Percentiles rank a stretch among this genome's conserved stretches.
Evolutionary conservation across 805 yeast genomes (phyloP).

Genomic region (Wickerhamiella musiphila): DNA sequence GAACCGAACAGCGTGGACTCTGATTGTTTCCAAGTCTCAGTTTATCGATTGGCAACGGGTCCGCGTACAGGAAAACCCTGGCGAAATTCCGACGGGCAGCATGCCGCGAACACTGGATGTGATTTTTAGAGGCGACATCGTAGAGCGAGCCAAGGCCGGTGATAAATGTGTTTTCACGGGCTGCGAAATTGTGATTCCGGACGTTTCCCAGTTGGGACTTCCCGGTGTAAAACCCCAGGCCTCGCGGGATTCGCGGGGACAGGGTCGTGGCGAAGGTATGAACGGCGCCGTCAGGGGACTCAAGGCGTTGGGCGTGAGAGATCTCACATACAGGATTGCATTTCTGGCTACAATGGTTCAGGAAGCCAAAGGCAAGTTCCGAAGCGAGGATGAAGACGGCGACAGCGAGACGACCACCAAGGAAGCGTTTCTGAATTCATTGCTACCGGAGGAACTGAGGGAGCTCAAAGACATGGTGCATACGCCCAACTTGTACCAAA

Average conservation of each 20-base stretch:
- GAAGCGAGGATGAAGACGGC: conserved; percentile 23
- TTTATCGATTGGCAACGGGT: conserved; percentile 95
- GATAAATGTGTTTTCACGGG: conserved; percentile 90
- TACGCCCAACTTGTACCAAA: conserved; percentile 68
- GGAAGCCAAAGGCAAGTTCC: conserved; percentile 29
- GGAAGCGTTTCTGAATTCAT: conserved; percentile 57
- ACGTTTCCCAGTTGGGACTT: conserved; percentile 77
- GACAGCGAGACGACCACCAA: conserved; percentile 50
- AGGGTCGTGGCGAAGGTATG: conserved; percentile 47
- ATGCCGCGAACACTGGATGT: conserved; percentile 96
- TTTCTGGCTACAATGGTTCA: conserved; percentile 83
- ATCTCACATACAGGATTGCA: conserved; percentile 78
- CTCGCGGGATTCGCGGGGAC: conserved; percentile 44
- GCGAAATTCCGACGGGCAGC: conserved; percentile 92
- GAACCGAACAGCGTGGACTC: conserved; percentile 71
- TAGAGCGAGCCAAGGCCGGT: conserved; percentile 94
- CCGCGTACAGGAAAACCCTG: conserved; percentile 89
- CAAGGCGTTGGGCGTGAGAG: conserved; percentile 82
- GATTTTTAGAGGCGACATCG: conserved; percentile 80
- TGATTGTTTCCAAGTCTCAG: conserved; percentile 66
- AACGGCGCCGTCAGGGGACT: conserved; percentile 81
- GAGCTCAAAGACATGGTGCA: conserved; percentile 83
- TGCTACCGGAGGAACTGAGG: conserved; percentile 65
- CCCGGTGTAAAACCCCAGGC: conserved; percentile 90
- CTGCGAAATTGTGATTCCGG: conserved; percentile 87